These are phyloP conservation scores for Cutaneotrichosporon cutaneum DNA, from an alignment of 1,284 basidiomycete species.

Conservation along the genomic window DNA sequence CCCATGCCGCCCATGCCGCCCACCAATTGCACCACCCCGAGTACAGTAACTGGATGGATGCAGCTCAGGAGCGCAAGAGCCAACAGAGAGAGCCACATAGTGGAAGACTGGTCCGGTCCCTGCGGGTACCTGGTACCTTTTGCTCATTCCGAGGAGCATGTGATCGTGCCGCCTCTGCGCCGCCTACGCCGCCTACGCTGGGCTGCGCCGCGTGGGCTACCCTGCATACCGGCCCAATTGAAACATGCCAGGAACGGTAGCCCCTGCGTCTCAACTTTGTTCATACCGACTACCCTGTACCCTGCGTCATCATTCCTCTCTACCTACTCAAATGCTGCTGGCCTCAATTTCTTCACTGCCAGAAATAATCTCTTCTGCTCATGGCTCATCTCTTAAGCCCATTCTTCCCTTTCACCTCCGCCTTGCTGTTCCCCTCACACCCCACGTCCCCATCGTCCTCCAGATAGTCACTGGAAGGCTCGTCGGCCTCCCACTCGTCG, in stretches of 20 bases:
- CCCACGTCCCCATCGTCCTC: constrained; percentile 8
- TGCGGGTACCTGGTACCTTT: neutral
- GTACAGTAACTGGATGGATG: no score
- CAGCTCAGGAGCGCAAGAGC: no score
- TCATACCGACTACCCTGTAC: neutral
- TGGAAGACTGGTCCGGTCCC: neutral
- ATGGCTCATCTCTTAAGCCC: neutral
- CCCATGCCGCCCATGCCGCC: no score
- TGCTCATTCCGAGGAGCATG: neutral
- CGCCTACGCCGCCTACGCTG: no score
- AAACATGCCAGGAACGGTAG: constrained; percentile 1
- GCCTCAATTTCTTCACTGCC: neutral
- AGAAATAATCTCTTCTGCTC: neutral
- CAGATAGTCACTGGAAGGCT: constrained; percentile 11
- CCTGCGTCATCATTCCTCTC: neutral
- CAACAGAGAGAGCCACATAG: no score
- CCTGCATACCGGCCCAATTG: no score
- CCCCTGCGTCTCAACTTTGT: neutral
- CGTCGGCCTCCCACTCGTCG: constrained; percentile 20
- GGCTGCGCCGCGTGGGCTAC: no score
- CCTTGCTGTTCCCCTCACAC: neutral
- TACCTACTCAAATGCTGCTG: neutral
- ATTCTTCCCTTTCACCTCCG: neutral
- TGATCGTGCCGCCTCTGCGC: neutral
- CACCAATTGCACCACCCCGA: no score